phyloP scores from a whole-genome alignment of 1,139 yeast genomes.

The Scheffersomyces insectosa region DNA sequence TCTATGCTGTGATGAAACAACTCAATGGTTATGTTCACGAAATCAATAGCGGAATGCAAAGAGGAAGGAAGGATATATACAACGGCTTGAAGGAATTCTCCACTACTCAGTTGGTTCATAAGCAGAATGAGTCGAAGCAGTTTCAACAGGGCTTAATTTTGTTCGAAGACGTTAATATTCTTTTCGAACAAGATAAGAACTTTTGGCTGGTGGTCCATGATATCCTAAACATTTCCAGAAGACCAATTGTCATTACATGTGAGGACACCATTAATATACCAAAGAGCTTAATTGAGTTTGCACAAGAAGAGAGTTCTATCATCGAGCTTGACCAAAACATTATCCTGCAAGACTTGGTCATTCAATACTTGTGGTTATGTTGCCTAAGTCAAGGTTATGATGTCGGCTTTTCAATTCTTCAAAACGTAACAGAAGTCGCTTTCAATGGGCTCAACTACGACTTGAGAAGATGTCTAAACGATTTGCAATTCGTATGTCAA shows the following conservation, averaged over 20 bases:
- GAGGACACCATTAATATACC: conserved; percentile 59
- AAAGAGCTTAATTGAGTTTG: conserved; percentile 44
- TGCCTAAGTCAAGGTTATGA: conserved; percentile 37
- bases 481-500: conserved; percentile 60
- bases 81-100: conserved; percentile 74
- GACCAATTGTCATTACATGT: conserved; percentile 84
- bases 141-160: conserved; percentile 69
- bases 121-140: conserved; percentile 26
- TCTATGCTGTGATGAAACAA: conserved; percentile 68
- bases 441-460: conserved; percentile 39
- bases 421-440: conserved; percentile 26
- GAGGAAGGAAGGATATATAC: conserved; percentile 72
- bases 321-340: conserved; percentile 25
- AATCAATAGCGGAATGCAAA: conserved; percentile 67
- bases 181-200: conserved; percentile 75
- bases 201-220: conserved; percentile 79
- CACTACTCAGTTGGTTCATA: conserved; percentile 79
- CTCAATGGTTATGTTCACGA: conserved; percentile 78
- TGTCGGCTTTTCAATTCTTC: conserved; percentile 32
- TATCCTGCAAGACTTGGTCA: conserved; percentile 19
- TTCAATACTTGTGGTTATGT: conserved; percentile 43
- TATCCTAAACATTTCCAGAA: conserved; percentile 61
- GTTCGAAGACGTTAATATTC: conserved; percentile 82
- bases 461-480: conserved; percentile 54
- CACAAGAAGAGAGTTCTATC: conserved; percentile 42